phyloP scores from a whole-genome alignment of 495 filamentous ascomycete genomes.

The Penicillium odoratum region DNA sequence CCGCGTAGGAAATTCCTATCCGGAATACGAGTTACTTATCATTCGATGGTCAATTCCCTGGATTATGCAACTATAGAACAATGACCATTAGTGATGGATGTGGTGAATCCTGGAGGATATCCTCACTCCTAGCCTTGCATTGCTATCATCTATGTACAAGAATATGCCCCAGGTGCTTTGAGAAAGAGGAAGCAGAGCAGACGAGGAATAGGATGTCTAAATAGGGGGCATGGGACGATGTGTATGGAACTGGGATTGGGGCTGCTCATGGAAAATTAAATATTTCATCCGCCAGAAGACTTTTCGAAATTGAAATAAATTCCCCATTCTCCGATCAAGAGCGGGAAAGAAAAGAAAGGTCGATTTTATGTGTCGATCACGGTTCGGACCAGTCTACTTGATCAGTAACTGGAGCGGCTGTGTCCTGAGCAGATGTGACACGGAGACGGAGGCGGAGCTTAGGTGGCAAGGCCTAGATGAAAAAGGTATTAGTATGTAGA shows the following conservation, averaged over 20 bases:
- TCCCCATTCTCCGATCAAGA: background rate
- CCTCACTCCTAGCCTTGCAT: too few species aligned
- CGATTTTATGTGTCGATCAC: constrained; percentile 13
- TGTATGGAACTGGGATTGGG: constrained; percentile 21
- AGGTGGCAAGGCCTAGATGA: constrained; percentile 57
- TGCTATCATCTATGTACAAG: constrained; percentile 16
- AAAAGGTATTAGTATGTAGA: constrained; percentile 2
- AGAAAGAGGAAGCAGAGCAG: background rate
- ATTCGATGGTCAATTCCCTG: too few species aligned
- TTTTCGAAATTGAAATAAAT: constrained; percentile 12
- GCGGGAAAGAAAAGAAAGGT: background rate
- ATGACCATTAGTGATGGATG: too few species aligned
- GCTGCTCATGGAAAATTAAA: constrained; percentile 24
- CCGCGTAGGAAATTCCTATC: too few species aligned
- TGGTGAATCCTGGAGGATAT: too few species aligned
- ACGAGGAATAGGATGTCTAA: constrained; percentile 6
- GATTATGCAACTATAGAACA: too few species aligned
- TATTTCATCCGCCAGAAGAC: constrained; percentile 18
- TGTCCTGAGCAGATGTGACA: constrained; percentile 73
- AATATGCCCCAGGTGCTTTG: constrained; percentile 5
- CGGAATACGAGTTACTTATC: too few species aligned
- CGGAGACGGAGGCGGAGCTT: constrained; percentile 81
- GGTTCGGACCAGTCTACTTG: constrained; percentile 97
- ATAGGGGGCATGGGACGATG: constrained; percentile 16
- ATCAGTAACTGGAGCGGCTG: constrained; percentile 71